These are phyloP conservation scores for Cyberlindnera euphorbiae DNA, from an alignment of 805 yeast species.

Conservation along the genomic window DNA sequence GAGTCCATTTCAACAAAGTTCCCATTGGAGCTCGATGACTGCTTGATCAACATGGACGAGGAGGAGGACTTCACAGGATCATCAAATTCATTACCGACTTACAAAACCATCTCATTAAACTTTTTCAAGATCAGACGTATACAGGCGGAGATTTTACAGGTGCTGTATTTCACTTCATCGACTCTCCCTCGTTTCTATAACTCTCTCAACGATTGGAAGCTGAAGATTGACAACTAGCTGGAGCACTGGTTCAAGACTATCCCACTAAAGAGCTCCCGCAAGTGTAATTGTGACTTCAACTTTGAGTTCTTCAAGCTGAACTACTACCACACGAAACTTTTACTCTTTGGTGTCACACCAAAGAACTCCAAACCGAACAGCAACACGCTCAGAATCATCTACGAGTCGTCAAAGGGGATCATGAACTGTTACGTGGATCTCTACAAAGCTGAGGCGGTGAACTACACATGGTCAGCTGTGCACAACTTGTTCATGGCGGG, in stretches of 20 bases:
- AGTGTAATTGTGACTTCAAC: conserved; percentile 74
- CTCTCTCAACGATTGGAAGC: conserved; percentile 58
- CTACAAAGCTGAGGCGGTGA: conserved; percentile 51
- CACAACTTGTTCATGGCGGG: conserved; percentile 89
- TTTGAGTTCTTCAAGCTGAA: conserved; percentile 66
- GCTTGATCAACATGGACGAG: conserved; percentile 41
- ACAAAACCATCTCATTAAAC: conserved; percentile 61
- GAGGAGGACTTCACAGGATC: conserved; percentile 36
- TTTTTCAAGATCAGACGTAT: conserved; percentile 67
- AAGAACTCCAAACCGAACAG: conserved; percentile 49
- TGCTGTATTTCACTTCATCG: conserved; percentile 60
- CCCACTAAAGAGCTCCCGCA: conserved; percentile 50
- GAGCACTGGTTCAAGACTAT: conserved; percentile 55
- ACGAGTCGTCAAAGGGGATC: conserved; percentile 61
- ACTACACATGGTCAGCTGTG: conserved; percentile 91
- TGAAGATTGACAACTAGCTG: conserved; percentile 43
- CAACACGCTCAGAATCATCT: conserved; percentile 51
- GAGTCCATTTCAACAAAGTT: conserved; percentile 66
- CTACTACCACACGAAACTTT: conserved; percentile 67
- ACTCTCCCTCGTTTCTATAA: conserved; percentile 64
- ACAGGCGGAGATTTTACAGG: conserved; percentile 72
- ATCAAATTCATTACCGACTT: conserved; percentile 46
- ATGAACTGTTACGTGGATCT: conserved; percentile 59
- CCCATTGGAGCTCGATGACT: conserved; percentile 74
- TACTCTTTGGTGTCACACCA: conserved; percentile 77